Percentiles rank a stretch among this genome's conserved stretches.
Conservation (phyloP, 805 yeast species). For the Sporopachydermia lactativora region DNA sequence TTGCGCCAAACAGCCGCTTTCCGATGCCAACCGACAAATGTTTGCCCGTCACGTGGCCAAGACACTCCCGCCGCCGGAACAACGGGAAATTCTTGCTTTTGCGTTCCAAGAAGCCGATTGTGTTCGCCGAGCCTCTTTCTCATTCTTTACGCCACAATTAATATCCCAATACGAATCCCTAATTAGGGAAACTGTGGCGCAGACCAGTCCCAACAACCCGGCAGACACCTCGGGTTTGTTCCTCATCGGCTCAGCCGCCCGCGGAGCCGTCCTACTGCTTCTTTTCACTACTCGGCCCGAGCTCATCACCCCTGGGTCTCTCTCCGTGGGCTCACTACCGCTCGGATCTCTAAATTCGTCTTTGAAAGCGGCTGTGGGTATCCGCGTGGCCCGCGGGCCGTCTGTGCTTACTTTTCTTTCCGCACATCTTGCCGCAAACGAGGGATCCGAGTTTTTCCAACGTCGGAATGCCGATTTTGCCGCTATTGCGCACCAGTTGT, state of each 20-base stretch:
- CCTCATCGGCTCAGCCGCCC: background rate
- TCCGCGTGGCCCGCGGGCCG: background rate
- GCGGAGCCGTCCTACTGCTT: background rate
- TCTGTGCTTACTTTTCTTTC: constrained; percentile 44
- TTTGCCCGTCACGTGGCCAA: background rate
- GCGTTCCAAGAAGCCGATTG: background rate
- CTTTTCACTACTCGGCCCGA: background rate
- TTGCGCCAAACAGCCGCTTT: background rate
- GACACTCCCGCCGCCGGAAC: background rate
- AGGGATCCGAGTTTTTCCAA: constrained; percentile 35
- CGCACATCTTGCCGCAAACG: constrained; percentile 69
- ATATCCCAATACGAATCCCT: background rate
- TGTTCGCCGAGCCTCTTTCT: background rate
- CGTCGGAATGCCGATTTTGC: constrained; percentile 40
- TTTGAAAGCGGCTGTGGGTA: background rate
- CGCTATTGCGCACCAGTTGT: constrained; percentile 36
- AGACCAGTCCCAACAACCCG: no score
- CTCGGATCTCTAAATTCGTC: background rate
- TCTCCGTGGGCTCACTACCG: background rate
- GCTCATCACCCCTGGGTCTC: background rate
- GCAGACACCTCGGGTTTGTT: no score
- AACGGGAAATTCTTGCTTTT: background rate
- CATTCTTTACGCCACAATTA: background rate
- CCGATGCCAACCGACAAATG: background rate
- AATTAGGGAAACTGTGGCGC: background rate